A percentile compares a stretch with the other conserved stretches of the same genome.
Conservation (phyloP, 2,329 filamentous ascomycete genomes). For the Aspergillus viridinutans region DNA sequence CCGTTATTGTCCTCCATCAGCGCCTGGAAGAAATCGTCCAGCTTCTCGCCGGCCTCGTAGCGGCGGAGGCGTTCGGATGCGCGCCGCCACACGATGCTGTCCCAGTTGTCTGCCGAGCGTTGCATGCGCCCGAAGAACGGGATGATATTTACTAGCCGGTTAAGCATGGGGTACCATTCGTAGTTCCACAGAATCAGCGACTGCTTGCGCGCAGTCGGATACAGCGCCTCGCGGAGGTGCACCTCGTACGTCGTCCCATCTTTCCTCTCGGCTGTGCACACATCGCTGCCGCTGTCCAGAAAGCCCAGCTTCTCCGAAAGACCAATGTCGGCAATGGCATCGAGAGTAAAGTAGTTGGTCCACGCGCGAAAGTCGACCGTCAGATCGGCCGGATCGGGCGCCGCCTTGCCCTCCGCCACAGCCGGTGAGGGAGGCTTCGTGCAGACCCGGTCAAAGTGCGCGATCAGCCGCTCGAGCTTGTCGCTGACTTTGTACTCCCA, state of each 20-base stretch:
- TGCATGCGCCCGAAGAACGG: constrained; percentile 40
- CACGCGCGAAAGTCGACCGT: constrained; percentile 50
- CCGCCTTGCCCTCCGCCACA: constrained; percentile 6
- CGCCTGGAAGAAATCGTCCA: constrained; percentile 56
- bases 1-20: constrained; percentile 52
- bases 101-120: constrained; percentile 43
- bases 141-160: constrained; percentile 46
- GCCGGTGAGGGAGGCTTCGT: constrained; percentile 26
- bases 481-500: constrained; percentile 56
- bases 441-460: constrained; percentile 42
- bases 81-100: constrained; percentile 43
- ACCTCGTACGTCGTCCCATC: constrained; percentile 46
- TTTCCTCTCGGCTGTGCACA: constrained; percentile 39
- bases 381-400: constrained; percentile 18
- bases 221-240: constrained; percentile 49
- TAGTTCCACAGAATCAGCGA: constrained; percentile 40
- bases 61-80: constrained; percentile 31
- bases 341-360: constrained; percentile 55
- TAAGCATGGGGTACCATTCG: constrained; percentile 47
- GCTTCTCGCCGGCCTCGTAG: constrained; percentile 48
- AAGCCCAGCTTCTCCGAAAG: constrained; percentile 50
- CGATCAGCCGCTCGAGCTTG: constrained; percentile 45
- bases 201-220: constrained; percentile 49
- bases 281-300: constrained; percentile 48
- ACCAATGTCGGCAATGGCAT: constrained; percentile 56